Evolutionary conservation across 805 yeast species (phyloP).

Genomic region (Wilhelminamyces savonicus): DNA sequence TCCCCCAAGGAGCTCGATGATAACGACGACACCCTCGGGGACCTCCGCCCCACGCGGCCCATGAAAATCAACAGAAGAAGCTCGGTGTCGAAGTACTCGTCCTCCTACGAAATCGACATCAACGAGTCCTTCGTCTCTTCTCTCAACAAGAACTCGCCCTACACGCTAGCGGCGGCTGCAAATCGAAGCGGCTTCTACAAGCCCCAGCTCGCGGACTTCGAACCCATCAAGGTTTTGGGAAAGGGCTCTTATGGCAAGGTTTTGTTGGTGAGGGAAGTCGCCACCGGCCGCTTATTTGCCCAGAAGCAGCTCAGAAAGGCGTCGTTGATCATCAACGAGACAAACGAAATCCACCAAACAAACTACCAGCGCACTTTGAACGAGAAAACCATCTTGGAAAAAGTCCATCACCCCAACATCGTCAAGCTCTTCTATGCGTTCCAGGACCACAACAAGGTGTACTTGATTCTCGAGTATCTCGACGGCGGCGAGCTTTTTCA

Average conservation of each 20-base stretch:
- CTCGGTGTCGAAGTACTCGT: conserved; percentile 19
- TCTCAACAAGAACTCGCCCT: too few relatives aligned
- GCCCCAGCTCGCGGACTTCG: conserved; percentile 31
- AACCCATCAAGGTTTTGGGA: conserved; percentile 38
- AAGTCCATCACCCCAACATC: conserved; percentile 52
- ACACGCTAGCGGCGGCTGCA: too few relatives aligned
- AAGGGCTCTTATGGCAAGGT: conserved; percentile 41
- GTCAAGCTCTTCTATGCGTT: conserved; percentile 78
- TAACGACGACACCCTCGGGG: conserved; percentile 3
- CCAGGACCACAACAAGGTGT: conserved; percentile 73
- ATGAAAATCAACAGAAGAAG: conserved; percentile 10
- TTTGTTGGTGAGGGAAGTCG: conserved; percentile 29
- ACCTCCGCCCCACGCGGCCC: conserved; percentile 12
- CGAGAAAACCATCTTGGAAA: conserved; percentile 10
- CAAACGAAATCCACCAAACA: conserved; percentile 21
- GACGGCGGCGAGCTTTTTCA: conserved; percentile 85
- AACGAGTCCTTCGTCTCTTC: conserved; percentile 25
- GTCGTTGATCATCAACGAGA: conserved; percentile 26
- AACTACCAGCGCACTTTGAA: conserved; percentile 12
- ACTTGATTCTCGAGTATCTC: conserved; percentile 70
- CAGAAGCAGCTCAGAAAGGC: conserved; percentile 39
- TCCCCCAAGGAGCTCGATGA: conserved; percentile 4
- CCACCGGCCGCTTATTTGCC: conserved; percentile 35
- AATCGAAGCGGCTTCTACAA: too few relatives aligned
- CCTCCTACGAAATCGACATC: conserved; percentile 31